Percentiles rank a stretch among this genome's conserved stretches.
Evolutionary conservation across 768 basidiomycete species (phyloP).

Genomic region (Naganishia vishniacii): DNA sequence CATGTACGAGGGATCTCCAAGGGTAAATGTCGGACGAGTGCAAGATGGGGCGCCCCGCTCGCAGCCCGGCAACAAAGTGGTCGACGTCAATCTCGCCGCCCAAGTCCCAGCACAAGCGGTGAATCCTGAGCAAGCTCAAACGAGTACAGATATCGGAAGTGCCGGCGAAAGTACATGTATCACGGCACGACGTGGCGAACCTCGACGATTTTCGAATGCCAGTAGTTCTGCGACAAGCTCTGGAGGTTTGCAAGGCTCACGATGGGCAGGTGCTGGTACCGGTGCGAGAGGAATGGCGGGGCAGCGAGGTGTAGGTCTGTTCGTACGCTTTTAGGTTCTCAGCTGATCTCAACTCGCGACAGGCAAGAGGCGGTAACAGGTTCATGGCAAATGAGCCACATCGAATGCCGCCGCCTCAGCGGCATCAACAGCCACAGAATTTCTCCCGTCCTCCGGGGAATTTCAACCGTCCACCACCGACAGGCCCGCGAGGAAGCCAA

Average conservation of each 20-base stretch:
- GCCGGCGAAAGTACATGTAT: background rate
- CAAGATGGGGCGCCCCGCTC: background rate
- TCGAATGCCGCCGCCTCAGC: background rate
- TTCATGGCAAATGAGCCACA: too few relatives aligned
- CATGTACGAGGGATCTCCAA: background rate
- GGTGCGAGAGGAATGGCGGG: background rate
- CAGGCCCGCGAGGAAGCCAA: background rate
- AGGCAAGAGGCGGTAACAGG: slow-evolving; percentile 5
- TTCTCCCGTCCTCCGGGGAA: background rate
- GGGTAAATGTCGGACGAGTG: slow-evolving; percentile 2
- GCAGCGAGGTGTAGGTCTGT: background rate
- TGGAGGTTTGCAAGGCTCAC: too few relatives aligned
- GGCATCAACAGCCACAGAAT: background rate
- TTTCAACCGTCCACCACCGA: background rate
- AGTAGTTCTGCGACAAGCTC: too few relatives aligned
- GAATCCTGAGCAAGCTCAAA: slow-evolving; percentile 1
- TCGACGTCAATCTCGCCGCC: slow-evolving; percentile 2
- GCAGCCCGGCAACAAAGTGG: background rate
- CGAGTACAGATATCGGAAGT: slow-evolving; percentile 3
- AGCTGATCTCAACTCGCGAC: background rate
- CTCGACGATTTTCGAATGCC: background rate
- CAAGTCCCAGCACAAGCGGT: background rate
- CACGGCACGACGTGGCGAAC: background rate
- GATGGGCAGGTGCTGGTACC: too few relatives aligned
- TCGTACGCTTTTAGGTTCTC: too few relatives aligned